A percentile compares a stretch with the other conserved stretches of the same genome.
Evolutionary conservation across 2,329 filamentous ascomycete species (phyloP).

Genomic region (Zymoseptoria brevis): DNA sequence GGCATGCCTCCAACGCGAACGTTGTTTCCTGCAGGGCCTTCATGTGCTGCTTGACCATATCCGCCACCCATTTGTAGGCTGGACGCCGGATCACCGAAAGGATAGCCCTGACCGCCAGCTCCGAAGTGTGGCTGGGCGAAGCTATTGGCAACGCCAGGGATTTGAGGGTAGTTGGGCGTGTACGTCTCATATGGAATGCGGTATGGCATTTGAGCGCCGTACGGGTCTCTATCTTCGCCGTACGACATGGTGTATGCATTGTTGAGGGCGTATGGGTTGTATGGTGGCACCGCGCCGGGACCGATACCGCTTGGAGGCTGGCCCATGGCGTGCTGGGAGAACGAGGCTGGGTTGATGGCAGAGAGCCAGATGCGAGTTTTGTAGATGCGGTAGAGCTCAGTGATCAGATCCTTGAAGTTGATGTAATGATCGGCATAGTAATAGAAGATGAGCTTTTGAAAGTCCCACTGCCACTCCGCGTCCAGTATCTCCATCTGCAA

Average conservation of each 20-base stretch:
- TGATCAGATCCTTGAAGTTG: conserved; percentile 85
- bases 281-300: conserved; percentile 28
- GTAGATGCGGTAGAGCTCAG: conserved; percentile 97
- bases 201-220: conserved; percentile 29
- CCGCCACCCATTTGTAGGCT: not conserved
- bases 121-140: not conserved
- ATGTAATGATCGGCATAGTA: conserved; percentile 32
- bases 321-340: conserved; percentile 38
- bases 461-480: conserved; percentile 91
- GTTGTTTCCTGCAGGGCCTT: conserved; percentile 1
- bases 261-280: conserved; percentile 17
- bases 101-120: not conserved
- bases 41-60: not conserved
- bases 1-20: conserved; percentile 3
- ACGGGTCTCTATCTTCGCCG: conserved; percentile 23
- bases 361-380: conserved; percentile 99
- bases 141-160: conserved; percentile 16
- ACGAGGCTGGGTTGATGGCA: conserved; percentile 94
- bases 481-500: conserved; percentile 98
- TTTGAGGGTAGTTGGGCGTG: conserved; percentile 27
- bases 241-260: conserved; percentile 28
- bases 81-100: not conserved
- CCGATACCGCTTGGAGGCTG: conserved; percentile 31
- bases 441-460: conserved; percentile 97
- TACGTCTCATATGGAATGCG: conserved; percentile 26